Evolutionary conservation across 108 stramenopile genomes (phyloP).

Genomic region (Nitzschia putrida): DNA sequence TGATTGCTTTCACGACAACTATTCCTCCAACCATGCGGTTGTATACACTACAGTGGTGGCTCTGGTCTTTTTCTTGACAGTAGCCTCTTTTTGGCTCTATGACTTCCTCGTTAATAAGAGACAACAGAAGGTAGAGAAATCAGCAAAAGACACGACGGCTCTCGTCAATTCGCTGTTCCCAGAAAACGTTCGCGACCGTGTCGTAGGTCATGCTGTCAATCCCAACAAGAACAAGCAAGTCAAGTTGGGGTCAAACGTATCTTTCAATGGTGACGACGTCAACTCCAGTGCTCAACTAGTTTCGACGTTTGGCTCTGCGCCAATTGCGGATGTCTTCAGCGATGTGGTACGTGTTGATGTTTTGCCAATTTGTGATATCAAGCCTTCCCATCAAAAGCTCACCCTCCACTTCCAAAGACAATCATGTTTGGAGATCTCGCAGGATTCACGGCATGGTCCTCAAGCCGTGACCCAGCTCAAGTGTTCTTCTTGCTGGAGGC

Average conservation of each 20-base stretch:
- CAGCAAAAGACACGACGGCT: slow-evolving; percentile 39
- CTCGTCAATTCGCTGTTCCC: slow-evolving; percentile 65
- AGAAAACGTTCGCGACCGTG: slow-evolving; percentile 26
- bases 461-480: slow-evolving; percentile 32
- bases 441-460: slow-evolving; percentile 18
- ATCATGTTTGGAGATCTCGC: slow-evolving; percentile 16
- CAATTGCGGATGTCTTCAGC: neutral
- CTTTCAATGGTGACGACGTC: neutral
- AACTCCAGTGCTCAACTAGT: neutral
- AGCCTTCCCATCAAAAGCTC: neutral
- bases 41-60: slow-evolving; percentile 30
- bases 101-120: slow-evolving; percentile 52
- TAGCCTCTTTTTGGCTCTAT: slow-evolving; percentile 48
- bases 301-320: neutral
- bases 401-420: neutral
- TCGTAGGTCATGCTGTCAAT: neutral
- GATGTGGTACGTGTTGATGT: neutral
- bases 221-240: neutral
- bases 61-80: slow-evolving; percentile 53
- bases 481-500: slow-evolving; percentile 52
- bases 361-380: neutral
- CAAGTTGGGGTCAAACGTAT: neutral
- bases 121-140: slow-evolving; percentile 34
- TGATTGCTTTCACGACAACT: neutral
- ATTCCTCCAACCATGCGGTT: neutral